Evolutionary conservation across 1,284 basidiomycete genomes (phyloP).

Genomic region (Ceratobasidium sp.): DNA sequence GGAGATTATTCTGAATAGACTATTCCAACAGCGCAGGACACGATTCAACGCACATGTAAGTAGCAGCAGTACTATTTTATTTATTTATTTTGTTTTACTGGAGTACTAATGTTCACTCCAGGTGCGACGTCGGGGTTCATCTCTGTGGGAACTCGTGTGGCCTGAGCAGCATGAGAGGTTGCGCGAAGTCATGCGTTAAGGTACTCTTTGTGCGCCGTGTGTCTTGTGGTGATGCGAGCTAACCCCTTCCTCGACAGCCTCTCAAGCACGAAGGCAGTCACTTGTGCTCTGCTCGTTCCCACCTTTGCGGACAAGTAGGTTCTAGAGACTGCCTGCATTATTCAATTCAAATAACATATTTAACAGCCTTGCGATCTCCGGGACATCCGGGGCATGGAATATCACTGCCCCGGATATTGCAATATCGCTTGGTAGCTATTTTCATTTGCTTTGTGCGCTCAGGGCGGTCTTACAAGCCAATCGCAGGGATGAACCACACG

Average conservation of each 20-base stretch:
- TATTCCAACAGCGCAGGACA: constrained; percentile 64
- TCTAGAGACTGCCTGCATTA: constrained; percentile 7
- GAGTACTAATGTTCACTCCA: background rate
- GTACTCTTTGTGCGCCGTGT: background rate
- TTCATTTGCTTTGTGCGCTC: constrained; percentile 5
- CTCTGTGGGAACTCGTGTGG: constrained; percentile 12
- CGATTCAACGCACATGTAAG: constrained; percentile 66
- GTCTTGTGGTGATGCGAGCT: background rate
- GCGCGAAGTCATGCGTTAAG: constrained; percentile 17
- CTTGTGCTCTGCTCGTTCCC: constrained; percentile 65
- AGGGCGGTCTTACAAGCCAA: constrained; percentile 6
- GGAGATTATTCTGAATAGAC: background rate
- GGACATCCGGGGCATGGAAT: constrained; percentile 51
- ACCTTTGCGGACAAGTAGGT: constrained; percentile 67
- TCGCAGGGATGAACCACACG: constrained; percentile 53
- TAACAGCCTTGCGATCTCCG: constrained; percentile 65
- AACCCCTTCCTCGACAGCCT: constrained; percentile 57
- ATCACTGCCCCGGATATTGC: constrained; percentile 64
- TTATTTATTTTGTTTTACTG: background rate
- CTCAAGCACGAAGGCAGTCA: constrained; percentile 66
- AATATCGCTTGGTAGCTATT: constrained; percentile 60
- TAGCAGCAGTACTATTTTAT: background rate
- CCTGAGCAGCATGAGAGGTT: constrained; percentile 17
- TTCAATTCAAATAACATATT: background rate
- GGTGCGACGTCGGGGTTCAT: constrained; percentile 24